These are phyloP conservation scores for Extremus antarcticus DNA, from an alignment of 495 filamentous ascomycete species.

Conservation along the genomic window DNA sequence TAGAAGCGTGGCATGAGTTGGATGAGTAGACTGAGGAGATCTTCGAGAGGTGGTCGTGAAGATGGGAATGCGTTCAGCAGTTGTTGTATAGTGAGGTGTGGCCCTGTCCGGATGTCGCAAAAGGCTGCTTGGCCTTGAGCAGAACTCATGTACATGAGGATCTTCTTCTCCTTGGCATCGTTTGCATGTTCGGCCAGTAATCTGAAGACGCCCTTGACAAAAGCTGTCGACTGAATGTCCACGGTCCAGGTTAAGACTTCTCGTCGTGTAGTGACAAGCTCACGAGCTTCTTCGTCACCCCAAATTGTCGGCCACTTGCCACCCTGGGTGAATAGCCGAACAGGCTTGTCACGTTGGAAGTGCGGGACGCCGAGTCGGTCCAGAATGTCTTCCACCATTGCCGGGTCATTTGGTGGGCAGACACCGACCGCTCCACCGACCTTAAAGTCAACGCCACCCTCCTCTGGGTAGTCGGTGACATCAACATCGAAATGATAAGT, in stretches of 20 bases:
- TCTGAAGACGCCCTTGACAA: conserved; percentile 78
- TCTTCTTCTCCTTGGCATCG: conserved; percentile 72
- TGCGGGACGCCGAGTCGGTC: conserved; percentile 66
- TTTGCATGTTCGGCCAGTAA: conserved; percentile 75
- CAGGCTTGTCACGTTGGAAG: conserved; percentile 67
- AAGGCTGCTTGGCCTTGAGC: conserved; percentile 89
- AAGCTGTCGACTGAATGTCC: conserved; percentile 84
- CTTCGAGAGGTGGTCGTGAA: conserved; percentile 70
- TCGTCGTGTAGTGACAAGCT: conserved; percentile 75
- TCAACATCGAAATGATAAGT: conserved; percentile 97
- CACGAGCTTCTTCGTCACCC: conserved; percentile 78
- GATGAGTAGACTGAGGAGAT: conserved; percentile 68
- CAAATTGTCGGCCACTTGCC: conserved; percentile 97
- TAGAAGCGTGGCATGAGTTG: conserved; percentile 96
- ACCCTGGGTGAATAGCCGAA: conserved; percentile 61
- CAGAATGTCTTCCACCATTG: conserved; percentile 72
- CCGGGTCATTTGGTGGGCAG: conserved; percentile 70
- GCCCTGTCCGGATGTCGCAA: conserved; percentile 86
- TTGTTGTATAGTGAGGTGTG: conserved; percentile 73
- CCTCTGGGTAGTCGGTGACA: conserved; percentile 86
- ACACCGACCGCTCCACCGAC: conserved; percentile 94
- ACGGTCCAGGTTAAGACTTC: conserved; percentile 92
- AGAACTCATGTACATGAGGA: conserved; percentile 72
- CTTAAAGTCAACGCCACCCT: conserved; percentile 81
- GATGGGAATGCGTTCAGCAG: conserved; percentile 87